These are phyloP conservation scores for Vitis vinifera DNA, from an alignment of 164 flowering plant genomes.

Conservation along the genomic window ASM3070453v1 NC_081817.1:29419001-29419500, in stretches of 20 bases:
- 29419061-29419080: slow-evolving; percentile 2
- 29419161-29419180: slow-evolving; percentile 38
- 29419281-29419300: background rate
- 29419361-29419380: slow-evolving; percentile 77
- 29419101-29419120: background rate
- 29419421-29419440: background rate
- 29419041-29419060: slow-evolving; percentile 56
- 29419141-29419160: slow-evolving; percentile 56
- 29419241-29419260: slow-evolving; percentile 71
- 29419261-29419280: background rate
- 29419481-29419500: too few species aligned
- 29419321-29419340: background rate
- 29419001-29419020: slow-evolving; percentile 60
- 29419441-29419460: background rate
- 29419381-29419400: slow-evolving; percentile 99
- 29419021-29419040: slow-evolving; percentile 85
- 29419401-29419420: slow-evolving; percentile 71
- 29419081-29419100: background rate
- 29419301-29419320: too few species aligned
- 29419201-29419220: slow-evolving; percentile 64
- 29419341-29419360: slow-evolving; percentile 72
- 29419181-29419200: slow-evolving; percentile 65
- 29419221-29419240: slow-evolving; percentile 84
- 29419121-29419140: background rate
- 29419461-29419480: too few species aligned